Evolutionary conservation across 1,284 basidiomycete species (phyloP), one percentile per base, ranked within the genome.

Genomic region (Volvariella surrecta): DNA sequence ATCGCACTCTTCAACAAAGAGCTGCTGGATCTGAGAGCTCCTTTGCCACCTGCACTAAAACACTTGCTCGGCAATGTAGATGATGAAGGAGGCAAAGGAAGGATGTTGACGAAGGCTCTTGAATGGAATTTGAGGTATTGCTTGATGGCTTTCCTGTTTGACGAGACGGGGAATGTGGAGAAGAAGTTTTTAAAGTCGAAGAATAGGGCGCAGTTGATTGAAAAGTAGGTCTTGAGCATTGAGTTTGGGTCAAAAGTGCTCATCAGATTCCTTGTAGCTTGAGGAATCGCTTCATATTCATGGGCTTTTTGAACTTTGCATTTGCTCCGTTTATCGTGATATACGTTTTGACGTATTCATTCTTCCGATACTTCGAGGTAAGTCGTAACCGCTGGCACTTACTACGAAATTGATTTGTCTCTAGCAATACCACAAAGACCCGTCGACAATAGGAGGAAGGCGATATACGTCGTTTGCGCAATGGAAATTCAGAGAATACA

Each of bases 401-500:
- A 16, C 47, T 34, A 34, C 37, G 4, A 21, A 35, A 31, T 43
- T 13, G 24, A 46, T 35, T 30, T 40, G 21, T 11, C 24, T 44
- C 13, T 50, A 96, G 92, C 93, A 99, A 71, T 98, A 97, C 58
- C 95, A 94, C 74, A 94, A 97, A 65, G 91, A 99, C 57, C 95
- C 95, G 1, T 95, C 94, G 0, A 86, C 88, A 0, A 89, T 98
- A 39, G 89, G 93, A 18, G 83, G 87, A 3, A 79, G 96, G 31
- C 80, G 89, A 50, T 99, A 98, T 57, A 99, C 95, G 0, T 86
- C 84, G 1, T 93, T 89, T 51, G 95, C 94, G 0, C 83, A 89
- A 51, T 99, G 96, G 96, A 98, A 97, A 59, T 99, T 99, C 58
- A 78, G 96, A 48, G 96, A 99, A 61, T 99, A 97, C 71, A 99